Base-by-base conservation (phyloP, 306 rosid species). In the Fragaria vesca region DNA sequence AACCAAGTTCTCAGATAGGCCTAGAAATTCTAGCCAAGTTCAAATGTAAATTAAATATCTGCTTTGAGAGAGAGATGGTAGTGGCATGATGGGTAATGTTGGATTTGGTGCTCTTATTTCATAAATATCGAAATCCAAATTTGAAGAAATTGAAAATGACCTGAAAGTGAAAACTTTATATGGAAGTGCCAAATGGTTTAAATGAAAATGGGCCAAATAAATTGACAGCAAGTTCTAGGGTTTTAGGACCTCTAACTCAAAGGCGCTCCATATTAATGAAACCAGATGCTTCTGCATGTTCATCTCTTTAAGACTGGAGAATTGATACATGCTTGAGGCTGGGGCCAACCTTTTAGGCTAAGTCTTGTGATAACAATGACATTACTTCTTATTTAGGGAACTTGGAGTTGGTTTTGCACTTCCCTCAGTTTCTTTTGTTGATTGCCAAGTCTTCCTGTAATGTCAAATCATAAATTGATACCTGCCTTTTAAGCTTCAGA, bases 351-450 rank as follows among this genome's bases (percentile, higher is more conserved):
- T 75, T 88, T 90, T 87, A 79, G 72, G 84, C 81, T 58, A 72
- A 77, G 55, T 83, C 85, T 85, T 81, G 92, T 89, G 96, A 90
- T 72, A 79, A 86, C 87, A 87, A 42, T 79, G 92, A 89, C 90
- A 38, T 88, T 76, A 77, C 87, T 88, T 86, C 74, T 85, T 69
- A 87, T 87, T 90, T 89, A 81, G 93, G 93, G 89, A 80, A 87
- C 82, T 73, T 67, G 69, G 85, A 77, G 83, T 26, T 66, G 71
- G 21, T 77, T 66, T 82, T 77, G 42, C 71, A 80, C 47, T 74
- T 79, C 80, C 74, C 76, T 76, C 78, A 17, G 69, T 17, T 16
- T 65, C 81, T 51, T 52, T 77, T 36, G 42, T 57, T 57, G 58
- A 28, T 32, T 32, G 66, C 74, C 26, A 82, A 82, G 66, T 66